These are phyloP conservation scores for Mycena olivaceomarginata DNA, from an alignment of 768 basidiomycete genomes.

Conservation along the genomic window DNA sequence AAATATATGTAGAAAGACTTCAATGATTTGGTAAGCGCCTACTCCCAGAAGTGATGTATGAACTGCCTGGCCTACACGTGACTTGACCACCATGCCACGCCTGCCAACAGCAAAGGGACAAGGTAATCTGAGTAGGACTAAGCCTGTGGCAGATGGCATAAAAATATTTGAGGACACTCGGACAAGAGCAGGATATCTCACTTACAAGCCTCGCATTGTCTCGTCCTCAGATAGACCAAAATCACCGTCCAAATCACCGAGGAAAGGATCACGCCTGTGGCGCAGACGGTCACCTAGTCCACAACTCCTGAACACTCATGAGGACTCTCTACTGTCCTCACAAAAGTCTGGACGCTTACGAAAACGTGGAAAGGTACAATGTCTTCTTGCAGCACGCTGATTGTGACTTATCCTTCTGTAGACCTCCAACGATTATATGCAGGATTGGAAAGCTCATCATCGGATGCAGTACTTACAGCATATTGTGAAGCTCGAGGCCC, in stretches of 20 bases:
- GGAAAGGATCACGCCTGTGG: not conserved
- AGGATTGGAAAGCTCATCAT: no score
- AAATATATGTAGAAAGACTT: no score
- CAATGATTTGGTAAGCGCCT: no score
- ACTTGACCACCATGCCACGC: constrained; percentile 5
- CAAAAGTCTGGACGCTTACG: not conserved
- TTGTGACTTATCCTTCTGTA: not conserved
- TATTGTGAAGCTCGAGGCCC: no score
- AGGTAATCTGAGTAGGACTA: not conserved
- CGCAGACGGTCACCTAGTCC: not conserved
- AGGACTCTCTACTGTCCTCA: not conserved
- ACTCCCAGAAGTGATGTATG: no score
- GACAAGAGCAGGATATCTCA: no score
- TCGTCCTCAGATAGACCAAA: not conserved
- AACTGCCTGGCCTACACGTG: no score
- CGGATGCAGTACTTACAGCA: no score
- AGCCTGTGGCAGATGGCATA: no score
- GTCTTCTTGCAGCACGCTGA: no score
- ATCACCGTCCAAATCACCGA: constrained; percentile 3
- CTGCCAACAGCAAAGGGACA: not conserved
- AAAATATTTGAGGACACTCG: no score
- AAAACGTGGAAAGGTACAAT: no score
- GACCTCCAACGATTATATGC: constrained; percentile 8
- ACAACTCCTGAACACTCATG: not conserved
- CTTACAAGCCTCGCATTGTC: not conserved